Evolutionary conservation across 2,329 filamentous ascomycete species (phyloP).

Genomic region (Sporothrix sp.): DNA sequence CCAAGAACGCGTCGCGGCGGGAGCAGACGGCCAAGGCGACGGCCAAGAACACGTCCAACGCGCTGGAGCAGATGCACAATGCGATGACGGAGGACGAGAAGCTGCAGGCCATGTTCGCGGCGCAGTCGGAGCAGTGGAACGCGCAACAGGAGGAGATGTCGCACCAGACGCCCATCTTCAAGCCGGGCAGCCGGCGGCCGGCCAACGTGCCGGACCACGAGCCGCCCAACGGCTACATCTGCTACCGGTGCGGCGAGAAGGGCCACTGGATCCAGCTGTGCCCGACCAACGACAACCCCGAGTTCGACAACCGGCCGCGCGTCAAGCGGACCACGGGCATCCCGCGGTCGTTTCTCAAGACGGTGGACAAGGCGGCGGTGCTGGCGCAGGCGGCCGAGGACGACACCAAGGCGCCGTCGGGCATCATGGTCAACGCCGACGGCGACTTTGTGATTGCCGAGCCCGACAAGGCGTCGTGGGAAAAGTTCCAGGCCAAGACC

Average conservation of each 20-base stretch:
- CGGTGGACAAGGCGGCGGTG: constrained; percentile 80
- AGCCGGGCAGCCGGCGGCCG: constrained; percentile 53
- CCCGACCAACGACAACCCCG: constrained; percentile 96
- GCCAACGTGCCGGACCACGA: constrained; percentile 82
- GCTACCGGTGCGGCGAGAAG: constrained; percentile 92
- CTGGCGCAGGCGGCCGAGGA: constrained; percentile 66
- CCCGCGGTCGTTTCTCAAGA: constrained; percentile 88
- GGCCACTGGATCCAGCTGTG: constrained; percentile 99
- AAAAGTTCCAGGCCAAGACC: constrained; percentile 90
- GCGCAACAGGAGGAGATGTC: constrained; percentile 90
- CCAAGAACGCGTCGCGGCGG: constrained; percentile 66
- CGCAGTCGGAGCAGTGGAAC: constrained; percentile 84
- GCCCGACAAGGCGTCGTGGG: constrained; percentile 92
- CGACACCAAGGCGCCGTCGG: constrained; percentile 68
- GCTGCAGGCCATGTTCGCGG: constrained; percentile 83
- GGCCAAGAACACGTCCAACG: constrained; percentile 46
- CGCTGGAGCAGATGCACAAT: constrained; percentile 57
- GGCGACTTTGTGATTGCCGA: constrained; percentile 96
- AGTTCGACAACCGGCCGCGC: constrained; percentile 84
- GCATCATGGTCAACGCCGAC: constrained; percentile 95
- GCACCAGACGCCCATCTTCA: constrained; percentile 56
- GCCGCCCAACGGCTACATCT: constrained; percentile 87
- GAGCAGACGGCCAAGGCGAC: constrained; percentile 51
- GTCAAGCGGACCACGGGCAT: constrained; percentile 97
- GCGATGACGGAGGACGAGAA: constrained; percentile 90